Evolutionary conservation across 768 basidiomycete genomes (phyloP).

Genomic region (Psilocybe azurescens): DNA sequence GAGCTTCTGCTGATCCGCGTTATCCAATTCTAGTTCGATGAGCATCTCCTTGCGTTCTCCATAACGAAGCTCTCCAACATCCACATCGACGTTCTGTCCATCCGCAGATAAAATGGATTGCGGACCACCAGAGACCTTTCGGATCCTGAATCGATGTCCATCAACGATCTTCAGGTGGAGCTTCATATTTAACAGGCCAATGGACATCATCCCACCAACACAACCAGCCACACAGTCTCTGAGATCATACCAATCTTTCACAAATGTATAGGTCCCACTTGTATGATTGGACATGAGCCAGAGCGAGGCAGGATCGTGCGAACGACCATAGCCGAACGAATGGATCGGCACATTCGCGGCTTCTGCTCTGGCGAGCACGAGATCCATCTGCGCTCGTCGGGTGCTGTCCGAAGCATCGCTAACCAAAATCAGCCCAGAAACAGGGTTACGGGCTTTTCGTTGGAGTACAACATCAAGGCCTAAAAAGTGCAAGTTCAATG

Average conservation of each 20-base stretch:
- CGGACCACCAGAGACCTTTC: constrained; percentile 93
- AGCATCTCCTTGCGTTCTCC: constrained; percentile 99
- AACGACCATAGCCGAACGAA: constrained; percentile 95
- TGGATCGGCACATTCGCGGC: constrained; percentile 98
- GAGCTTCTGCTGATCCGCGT: constrained; percentile 56
- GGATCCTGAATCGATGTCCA: constrained; percentile 86
- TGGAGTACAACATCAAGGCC: constrained; percentile 94
- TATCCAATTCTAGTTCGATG: constrained; percentile 93
- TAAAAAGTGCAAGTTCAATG: constrained; percentile 29
- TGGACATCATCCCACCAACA: constrained; percentile 96
- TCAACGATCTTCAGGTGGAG: constrained; percentile 95
- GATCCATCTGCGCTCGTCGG: constrained; percentile 95
- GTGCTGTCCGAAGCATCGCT: constrained; percentile 94
- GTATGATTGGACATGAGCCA: constrained; percentile 99
- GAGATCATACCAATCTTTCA: constrained; percentile 97
- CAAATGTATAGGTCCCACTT: constrained; percentile 95
- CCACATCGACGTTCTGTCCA: constrained; percentile 94
- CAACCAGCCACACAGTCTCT: constrained; percentile 92
- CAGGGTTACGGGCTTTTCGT: constrained; percentile 88
- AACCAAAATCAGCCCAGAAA: constrained; percentile 91
- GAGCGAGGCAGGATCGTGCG: constrained; percentile 95
- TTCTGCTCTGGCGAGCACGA: constrained; percentile 95
- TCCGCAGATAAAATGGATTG: constrained; percentile 87
- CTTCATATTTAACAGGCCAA: constrained; percentile 92
- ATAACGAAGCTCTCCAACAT: constrained; percentile 91